phyloP scores from a whole-genome alignment of 2,329 filamentous ascomycete genomes.

The Claviceps pazoutovae region DNA sequence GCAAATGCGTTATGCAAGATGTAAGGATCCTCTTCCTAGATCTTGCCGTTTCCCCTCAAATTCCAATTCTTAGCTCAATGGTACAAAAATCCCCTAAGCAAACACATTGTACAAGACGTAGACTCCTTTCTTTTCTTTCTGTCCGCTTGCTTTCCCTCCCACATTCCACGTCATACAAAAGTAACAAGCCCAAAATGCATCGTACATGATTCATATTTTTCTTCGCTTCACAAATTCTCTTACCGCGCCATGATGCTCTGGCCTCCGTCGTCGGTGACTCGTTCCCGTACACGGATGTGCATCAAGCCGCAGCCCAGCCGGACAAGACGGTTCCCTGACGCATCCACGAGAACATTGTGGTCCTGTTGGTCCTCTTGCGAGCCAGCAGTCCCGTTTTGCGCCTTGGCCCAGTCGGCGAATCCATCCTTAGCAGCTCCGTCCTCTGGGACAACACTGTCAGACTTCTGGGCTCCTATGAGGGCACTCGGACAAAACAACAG shows the following conservation, averaged over 20 bases:
- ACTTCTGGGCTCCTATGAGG: constrained; percentile 13
- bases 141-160: too few species aligned
- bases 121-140: too few species aligned
- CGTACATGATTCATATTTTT: not conserved
- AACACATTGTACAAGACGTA: too few species aligned
- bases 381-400: not conserved
- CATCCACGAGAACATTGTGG: not conserved
- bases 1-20: too few species aligned
- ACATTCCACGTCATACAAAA: not conserved
- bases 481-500: constrained; percentile 33
- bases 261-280: constrained; percentile 32
- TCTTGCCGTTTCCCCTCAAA: too few species aligned
- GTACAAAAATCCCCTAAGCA: too few species aligned
- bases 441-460: too few species aligned
- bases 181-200: not conserved
- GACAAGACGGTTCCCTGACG: not conserved
- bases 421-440: not conserved
- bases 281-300: constrained; percentile 25
- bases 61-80: too few species aligned
- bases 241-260: constrained; percentile 28
- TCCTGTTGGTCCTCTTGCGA: not conserved
- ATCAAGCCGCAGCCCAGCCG: constrained; percentile 24
- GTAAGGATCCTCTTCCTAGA: too few species aligned
- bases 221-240: not conserved
- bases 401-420: not conserved